Conservation (phyloP, 495 filamentous ascomycete genomes). For the Trichoderma erinaceum region DNA sequence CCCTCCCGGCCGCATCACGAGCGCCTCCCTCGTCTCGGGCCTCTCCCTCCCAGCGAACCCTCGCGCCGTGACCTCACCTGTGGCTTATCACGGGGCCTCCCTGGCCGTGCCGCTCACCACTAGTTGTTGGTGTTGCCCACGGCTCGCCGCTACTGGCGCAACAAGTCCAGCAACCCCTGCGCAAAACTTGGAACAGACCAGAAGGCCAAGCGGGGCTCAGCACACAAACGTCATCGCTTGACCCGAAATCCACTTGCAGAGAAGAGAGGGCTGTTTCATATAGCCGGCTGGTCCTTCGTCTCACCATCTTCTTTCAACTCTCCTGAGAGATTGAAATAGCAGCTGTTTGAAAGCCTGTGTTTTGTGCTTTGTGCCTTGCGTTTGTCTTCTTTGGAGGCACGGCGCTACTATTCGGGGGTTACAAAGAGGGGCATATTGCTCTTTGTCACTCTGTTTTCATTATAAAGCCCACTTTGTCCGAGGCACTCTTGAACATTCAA, state of each 20-base stretch:
- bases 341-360: not conserved
- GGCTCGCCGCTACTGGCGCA: not conserved
- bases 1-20: not conserved
- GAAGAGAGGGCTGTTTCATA: constrained; percentile 1
- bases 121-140: not conserved
- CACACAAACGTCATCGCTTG: constrained; percentile 8
- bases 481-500: not conserved
- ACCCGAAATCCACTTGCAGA: not conserved
- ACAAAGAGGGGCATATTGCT: not conserved
- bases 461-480: not conserved
- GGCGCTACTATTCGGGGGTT: no score
- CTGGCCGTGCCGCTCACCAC: not conserved
- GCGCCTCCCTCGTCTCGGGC: not conserved
- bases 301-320: constrained; percentile 2
- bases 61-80: constrained; percentile 3
- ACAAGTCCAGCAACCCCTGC: not conserved
- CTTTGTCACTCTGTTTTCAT: not conserved
- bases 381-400: no score
- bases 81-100: constrained; percentile 12
- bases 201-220: constrained; percentile 10
- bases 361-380: not conserved
- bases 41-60: not conserved
- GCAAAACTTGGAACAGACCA: not conserved
- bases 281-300: not conserved
- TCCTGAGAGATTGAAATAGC: not conserved